Conservation (phyloP, 1,284 basidiomycete species). For the Exobasidium rhododendri region DNA sequence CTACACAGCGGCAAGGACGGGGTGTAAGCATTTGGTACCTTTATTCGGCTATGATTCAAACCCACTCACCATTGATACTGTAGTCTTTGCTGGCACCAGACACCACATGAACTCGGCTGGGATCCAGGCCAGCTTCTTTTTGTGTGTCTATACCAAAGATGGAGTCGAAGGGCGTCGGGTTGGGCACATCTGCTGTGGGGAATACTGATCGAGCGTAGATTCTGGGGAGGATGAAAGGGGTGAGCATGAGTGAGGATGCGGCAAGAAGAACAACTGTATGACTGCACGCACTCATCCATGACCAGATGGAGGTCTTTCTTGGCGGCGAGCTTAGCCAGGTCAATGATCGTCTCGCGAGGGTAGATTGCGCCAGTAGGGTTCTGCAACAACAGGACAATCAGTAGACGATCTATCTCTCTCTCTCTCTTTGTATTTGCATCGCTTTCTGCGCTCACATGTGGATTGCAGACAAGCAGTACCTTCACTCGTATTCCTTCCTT, state of each 20-base stretch:
- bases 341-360: slow-evolving; percentile 30
- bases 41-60: background rate
- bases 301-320: slow-evolving; percentile 40
- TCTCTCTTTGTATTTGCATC: background rate
- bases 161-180: slow-evolving; percentile 27
- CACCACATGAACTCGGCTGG: slow-evolving; percentile 35
- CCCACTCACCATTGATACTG: slow-evolving; percentile 28
- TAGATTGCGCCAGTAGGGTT: slow-evolving; percentile 40
- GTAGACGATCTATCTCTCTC: background rate
- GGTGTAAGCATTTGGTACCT: background rate
- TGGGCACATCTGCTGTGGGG: slow-evolving; percentile 14
- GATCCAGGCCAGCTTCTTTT: slow-evolving; percentile 24
- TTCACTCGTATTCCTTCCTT: slow-evolving; percentile 21
- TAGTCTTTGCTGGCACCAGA: slow-evolving; percentile 43
- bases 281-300: slow-evolving; percentile 33
- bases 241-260: no score
- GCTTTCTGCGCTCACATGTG: slow-evolving; percentile 19
- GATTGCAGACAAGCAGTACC: slow-evolving; percentile 39
- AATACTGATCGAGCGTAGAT: slow-evolving; percentile 43
- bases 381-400: background rate
- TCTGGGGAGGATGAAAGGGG: background rate
- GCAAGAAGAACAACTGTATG: no score
- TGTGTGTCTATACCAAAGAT: slow-evolving; percentile 33
- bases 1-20: background rate
- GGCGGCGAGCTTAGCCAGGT: slow-evolving; percentile 30